phyloP scores from a whole-genome alignment of 345 rosid species.

The Eucalyptus marginata region DNA sequence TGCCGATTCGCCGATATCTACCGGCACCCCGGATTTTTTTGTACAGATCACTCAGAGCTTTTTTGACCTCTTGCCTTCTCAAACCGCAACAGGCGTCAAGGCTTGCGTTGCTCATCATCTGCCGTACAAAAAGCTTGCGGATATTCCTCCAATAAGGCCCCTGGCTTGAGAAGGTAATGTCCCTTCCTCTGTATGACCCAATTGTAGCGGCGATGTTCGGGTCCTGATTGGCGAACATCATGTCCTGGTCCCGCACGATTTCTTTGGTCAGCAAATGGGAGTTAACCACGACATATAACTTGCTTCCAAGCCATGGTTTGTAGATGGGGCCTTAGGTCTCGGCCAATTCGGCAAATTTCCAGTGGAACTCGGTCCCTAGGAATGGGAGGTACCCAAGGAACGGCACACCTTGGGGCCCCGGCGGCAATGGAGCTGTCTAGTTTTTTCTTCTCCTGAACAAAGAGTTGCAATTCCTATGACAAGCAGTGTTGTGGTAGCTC shows the following conservation, averaged over 20 bases:
- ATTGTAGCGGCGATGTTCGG: no score
- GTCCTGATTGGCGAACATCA: no score
- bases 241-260: no score
- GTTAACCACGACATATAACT: no score
- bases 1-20: conserved; percentile 16
- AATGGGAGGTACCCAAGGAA: not conserved
- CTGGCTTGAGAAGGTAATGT: conserved; percentile 31
- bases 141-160: conserved; percentile 50
- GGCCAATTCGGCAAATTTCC: no score
- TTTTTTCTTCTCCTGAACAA: not conserved
- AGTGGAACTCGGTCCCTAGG: no score
- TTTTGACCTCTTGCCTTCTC: no score
- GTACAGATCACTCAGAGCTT: not conserved
- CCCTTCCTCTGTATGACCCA: conserved; percentile 11
- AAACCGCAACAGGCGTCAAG: conserved; percentile 4
- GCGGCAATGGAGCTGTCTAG: not conserved
- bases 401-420: not conserved
- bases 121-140: conserved; percentile 20
- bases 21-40: not conserved
- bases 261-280: no score
- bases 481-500: not conserved
- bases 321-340: no score
- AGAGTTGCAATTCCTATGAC: not conserved
- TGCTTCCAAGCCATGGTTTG: no score
- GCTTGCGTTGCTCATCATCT: conserved; percentile 35